Evolutionary conservation across 129 eudicot genomes (phyloP), one percentile per base, ranked within the genome.

Genomic region (Tagetes patula): DNA sequence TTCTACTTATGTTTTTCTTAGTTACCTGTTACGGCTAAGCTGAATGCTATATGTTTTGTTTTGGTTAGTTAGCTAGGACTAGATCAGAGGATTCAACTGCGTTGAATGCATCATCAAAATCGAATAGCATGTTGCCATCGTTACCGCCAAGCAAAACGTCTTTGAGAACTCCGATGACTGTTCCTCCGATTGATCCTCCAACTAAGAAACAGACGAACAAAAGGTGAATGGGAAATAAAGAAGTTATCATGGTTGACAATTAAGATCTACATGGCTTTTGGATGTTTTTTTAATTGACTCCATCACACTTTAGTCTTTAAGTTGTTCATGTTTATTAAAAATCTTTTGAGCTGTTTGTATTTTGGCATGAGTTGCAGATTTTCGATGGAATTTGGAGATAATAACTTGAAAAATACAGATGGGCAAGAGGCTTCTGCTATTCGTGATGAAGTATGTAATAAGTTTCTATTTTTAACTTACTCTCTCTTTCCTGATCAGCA

Each of bases 171-270:
- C 87, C 96, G 39, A 20, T 79, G 46, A 77, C 91, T 30, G 72
- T 94, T 65, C 96, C 99, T 32, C 90, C 91, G 31, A 82, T 90
- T 69, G 96, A 94, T 80, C 95, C 97, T 61, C 96, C 93, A 61
- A 74, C 81, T 56, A 84, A 50, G 77, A 81, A 73, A 78, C 82
- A 56, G 34, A 79, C 77, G 80, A 88, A 88, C 67, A 89, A 84
- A 60, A 85, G 89, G 91, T 85, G 64, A 71, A 45, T 75, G 65
- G 76, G 68, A 43, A 37, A 8, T 66, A 48, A 70, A 8, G 37
- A 41, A 65, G 36, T 55, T 55, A 30, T 37, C 0, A 39, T 5
- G 12, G 49, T 7, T 7, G 75, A 74, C 46, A 56, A 6, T 52
- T 77, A 48, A 70, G 46, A 60, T 62, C 67, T 50, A 14, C 14